Evolutionary conservation across 331 rosid species (phyloP).

Genomic region (Acacia concinna): DNA sequence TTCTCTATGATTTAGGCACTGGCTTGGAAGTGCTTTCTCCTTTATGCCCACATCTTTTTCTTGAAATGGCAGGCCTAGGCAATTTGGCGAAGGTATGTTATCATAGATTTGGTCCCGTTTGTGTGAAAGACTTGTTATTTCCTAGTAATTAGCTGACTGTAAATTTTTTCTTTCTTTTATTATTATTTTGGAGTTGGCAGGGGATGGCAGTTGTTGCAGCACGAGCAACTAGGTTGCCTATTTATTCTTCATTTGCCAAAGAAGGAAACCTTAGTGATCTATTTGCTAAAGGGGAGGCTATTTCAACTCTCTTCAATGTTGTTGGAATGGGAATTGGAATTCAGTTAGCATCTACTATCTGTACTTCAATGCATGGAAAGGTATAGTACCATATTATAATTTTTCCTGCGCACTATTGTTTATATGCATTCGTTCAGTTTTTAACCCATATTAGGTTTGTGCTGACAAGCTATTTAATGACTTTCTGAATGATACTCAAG

Average conservation of each 20-base stretch:
- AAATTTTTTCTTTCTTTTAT: constrained; percentile 7
- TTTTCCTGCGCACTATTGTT: not conserved
- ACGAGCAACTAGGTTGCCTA: constrained; percentile 95
- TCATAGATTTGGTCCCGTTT: not conserved
- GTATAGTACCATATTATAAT: constrained; percentile 39
- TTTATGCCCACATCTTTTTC: constrained; percentile 88
- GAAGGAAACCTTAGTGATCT: constrained; percentile 96
- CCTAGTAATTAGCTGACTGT: not conserved
- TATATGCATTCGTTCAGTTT: not conserved
- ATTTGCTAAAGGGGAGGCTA: constrained; percentile 95
- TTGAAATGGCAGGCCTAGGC: constrained; percentile 90
- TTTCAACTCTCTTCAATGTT: constrained; percentile 86
- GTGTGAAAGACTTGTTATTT: not conserved
- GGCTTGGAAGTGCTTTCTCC: constrained; percentile 97
- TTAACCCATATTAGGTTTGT: constrained; percentile 1
- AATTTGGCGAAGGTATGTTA: constrained; percentile 74
- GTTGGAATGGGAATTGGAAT: constrained; percentile 86
- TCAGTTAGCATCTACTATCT: constrained; percentile 80
- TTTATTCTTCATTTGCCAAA: constrained; percentile 94
- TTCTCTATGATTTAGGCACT: constrained; percentile 77
- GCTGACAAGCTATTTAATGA: constrained; percentile 16
- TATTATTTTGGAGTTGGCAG: constrained; percentile 48
- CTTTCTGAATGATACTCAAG: not conserved
- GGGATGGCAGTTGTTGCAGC: constrained; percentile 98
- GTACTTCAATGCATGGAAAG: constrained; percentile 89